Evolutionary conservation across 2,329 filamentous ascomycete species (phyloP), one percentile per base, ranked within the genome.

Genomic region (Ophiostoma montium): DNA sequence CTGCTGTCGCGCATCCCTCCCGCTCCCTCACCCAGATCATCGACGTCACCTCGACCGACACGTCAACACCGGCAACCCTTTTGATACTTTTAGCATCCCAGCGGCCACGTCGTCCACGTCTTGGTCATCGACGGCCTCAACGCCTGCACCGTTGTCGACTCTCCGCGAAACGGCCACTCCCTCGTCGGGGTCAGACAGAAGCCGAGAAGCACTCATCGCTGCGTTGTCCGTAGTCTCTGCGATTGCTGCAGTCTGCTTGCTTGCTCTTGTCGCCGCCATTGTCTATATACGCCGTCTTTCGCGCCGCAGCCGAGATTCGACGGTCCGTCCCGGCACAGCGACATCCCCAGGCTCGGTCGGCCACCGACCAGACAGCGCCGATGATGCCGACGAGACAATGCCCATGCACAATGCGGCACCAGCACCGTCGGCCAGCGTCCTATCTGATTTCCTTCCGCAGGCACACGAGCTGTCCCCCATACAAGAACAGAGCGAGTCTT

Each of bases 1-100:
- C 50, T 58, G 57, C 39, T 58, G 53, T 13, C 10, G 4, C 32
- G 32, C 10, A 11, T 15, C 32, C 10, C 12, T 33, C 13, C 32
- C 4, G 4, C 32, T 33, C 10, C 9, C 8, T 8, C 23, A 27
- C 23, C 23, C 8, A 8, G 23, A 8, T 8, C 23, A 27, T 8
- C 23, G 23, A 8, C 23, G 8, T 27, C 23, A 27, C 23, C 23
- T 27, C 8, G 23, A 27, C 8, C 23, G 21, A 8, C 41, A 23
- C n/a, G 23, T n/a, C 27, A 9, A 31, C 3, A n/a, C n/a, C 6
- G 41, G 41, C 23, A 43, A 31, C 15, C 41, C 41, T 9, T 43
- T 43, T 32, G 41, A 23, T 13, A 43, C 41, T 7, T 43, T 43
- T 8, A 43, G 23, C n/a, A 43, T 43, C 15, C 41, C 41, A 16